Evolutionary conservation across 441 rosid genomes (phyloP), one percentile per base, ranked within the genome.

Genomic region (Pelargonium myrrhifolium): DNA sequence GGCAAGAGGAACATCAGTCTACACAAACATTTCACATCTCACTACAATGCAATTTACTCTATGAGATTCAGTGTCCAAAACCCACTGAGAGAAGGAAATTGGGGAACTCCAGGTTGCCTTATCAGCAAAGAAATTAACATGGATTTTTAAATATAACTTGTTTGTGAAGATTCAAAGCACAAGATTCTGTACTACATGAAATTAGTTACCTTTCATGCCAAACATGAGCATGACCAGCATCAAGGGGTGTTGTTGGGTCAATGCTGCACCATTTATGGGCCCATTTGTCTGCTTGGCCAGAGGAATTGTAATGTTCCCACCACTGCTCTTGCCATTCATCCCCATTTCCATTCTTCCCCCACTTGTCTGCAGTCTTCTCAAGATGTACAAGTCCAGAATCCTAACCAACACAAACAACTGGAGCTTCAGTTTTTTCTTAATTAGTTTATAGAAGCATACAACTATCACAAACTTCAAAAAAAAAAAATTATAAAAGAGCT

Each of bases 201-300:
- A 14, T 62, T 70, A 22, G 14, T 51, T 83, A 93, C 98, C 96
- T 93, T 78, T 93, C 98, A 66, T 93, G 98, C 96, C 98, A 93
- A 70, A 89, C 82, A 79, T 93, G 97, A 76, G 98, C 97, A 78
- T 93, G 98, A 49, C 98, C 98, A 74, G 76, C 89, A 4, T 87
- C 93, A 47, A 90, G 89, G 18, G 72, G 80, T 53, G 88, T 90
- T 64, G 82, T 79, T 31, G 94, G 98, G 80, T 93, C 92, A 73
- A 89, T 82, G 79, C 93, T 84, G 79, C 98, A 90, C 98, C 98
- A 89, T 74, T 93, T 93, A 71, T 90, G 87, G 40, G 98, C 94
- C 97, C 97, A 90, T 83, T 93, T 93, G 66, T 93, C 96, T 0
- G 98, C 81, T 80, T 90, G 74, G 45, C 93, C 93, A 0, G 96